Evolutionary conservation across 495 filamentous ascomycete species (phyloP).

Genomic region (Durotheca rogersii): DNA sequence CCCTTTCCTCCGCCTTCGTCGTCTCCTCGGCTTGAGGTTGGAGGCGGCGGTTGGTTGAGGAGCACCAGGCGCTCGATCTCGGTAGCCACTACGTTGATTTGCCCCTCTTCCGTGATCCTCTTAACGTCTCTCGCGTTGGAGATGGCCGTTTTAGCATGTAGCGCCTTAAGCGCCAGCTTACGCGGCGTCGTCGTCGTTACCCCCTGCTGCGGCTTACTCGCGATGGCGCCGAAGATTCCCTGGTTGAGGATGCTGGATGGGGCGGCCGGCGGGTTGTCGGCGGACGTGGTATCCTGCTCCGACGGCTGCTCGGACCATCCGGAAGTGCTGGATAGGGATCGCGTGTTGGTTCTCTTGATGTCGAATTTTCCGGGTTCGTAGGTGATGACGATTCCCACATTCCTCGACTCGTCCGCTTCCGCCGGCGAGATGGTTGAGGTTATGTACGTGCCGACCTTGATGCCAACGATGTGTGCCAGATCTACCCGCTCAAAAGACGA

Average conservation of each 20-base stretch:
- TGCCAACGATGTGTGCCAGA: constrained; percentile 64
- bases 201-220: constrained; percentile 31
- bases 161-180: constrained; percentile 60
- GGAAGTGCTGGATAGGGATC: constrained; percentile 66
- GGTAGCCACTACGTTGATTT: constrained; percentile 68
- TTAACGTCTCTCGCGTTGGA: constrained; percentile 44
- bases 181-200: constrained; percentile 27
- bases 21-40: background rate
- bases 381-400: constrained; percentile 77
- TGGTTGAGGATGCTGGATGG: constrained; percentile 22
- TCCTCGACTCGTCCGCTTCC: constrained; percentile 72
- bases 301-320: constrained; percentile 26
- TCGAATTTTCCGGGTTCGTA: constrained; percentile 69
- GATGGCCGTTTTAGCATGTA: constrained; percentile 55
- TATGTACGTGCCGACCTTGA: constrained; percentile 83
- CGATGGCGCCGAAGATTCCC: constrained; percentile 28
- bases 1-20: background rate
- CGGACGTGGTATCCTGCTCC: constrained; percentile 18
- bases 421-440: constrained; percentile 75
- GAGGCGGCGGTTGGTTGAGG: constrained; percentile 39
- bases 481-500: constrained; percentile 85
- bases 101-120: constrained; percentile 64
- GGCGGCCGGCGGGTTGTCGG: constrained; percentile 11
- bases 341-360: constrained; percentile 76
- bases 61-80: constrained; percentile 54